A percentile compares a stretch with the other conserved stretches of the same genome.
These are phyloP conservation scores for Edaphochlamys debaryana DNA, from an alignment of 139 green algal genomes.

Conservation along the genomic window DNA sequence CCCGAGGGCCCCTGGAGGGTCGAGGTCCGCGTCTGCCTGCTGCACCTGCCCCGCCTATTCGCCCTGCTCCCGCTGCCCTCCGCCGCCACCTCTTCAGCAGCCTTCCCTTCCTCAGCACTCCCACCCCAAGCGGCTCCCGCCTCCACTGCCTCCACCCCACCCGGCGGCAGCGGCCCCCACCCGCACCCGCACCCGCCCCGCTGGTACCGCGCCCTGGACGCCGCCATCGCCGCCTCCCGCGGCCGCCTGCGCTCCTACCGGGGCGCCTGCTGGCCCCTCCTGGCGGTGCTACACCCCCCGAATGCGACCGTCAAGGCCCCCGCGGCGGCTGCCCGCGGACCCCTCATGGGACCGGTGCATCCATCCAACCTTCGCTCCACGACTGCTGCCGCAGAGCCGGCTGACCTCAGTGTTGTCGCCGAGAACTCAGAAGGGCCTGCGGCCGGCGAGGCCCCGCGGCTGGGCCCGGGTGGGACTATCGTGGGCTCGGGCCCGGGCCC, in stretches of 20 bases:
- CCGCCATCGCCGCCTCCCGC: neutral
- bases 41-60: constrained; percentile 25
- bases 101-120: no score
- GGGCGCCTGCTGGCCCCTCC: neutral
- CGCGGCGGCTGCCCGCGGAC: no score
- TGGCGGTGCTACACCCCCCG: neutral
- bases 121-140: no score
- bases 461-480: no score
- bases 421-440: no score
- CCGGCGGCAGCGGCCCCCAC: neutral
- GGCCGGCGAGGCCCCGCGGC: no score
- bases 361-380: no score
- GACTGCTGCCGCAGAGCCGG: neutral
- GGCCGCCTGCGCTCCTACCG: neutral
- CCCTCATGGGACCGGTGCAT: no score
- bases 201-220: constrained; percentile 32
- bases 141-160: no score
- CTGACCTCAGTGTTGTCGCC: no score
- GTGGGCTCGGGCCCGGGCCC: no score
- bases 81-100: no score
- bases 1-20: constrained; percentile 7
- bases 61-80: neutral
- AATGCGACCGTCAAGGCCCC: constrained; percentile 9
- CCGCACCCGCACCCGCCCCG: neutral
- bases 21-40: constrained; percentile 42